Percentiles rank a stretch among this genome's conserved stretches.
phyloP scores from a whole-genome alignment of 768 basidiomycete genomes.

The Mycena olivaceomarginata region DNA sequence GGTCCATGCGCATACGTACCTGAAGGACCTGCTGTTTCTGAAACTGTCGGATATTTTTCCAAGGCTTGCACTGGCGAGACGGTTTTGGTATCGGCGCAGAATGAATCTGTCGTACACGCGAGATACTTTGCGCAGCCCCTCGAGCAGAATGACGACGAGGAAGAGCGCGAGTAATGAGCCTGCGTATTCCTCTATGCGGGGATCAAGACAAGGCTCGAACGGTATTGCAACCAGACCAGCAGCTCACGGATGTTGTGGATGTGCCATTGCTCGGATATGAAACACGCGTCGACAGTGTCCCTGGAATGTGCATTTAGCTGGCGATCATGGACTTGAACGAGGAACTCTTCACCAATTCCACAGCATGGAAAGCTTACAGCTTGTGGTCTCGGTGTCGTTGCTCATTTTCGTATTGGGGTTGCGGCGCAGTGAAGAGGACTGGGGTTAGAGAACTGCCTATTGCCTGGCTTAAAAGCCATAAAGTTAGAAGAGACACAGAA shows the following conservation, averaged over 20 bases:
- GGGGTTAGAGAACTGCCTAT: neutral
- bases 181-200: constrained; percentile 33
- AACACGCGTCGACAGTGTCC: constrained; percentile 38
- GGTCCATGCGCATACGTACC: neutral
- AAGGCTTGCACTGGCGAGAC: neutral
- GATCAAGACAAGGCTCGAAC: neutral
- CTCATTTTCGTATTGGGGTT: constrained; percentile 17
- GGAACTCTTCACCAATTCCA: constrained; percentile 38
- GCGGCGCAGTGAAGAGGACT: neutral
- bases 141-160: constrained; percentile 32
- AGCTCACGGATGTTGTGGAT: constrained; percentile 25
- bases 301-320: neutral
- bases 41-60: constrained; percentile 8
- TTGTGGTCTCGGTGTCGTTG: neutral
- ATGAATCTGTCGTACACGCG: constrained; percentile 39
- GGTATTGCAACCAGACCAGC: neutral
- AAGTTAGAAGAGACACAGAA: constrained; percentile 23
- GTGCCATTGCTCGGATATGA: constrained; percentile 41
- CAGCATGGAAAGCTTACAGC: constrained; percentile 41
- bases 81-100: constrained; percentile 31
- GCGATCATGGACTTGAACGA: neutral
- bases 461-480: neutral
- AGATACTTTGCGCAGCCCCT: constrained; percentile 26
- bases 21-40: constrained; percentile 14
- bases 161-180: constrained; percentile 34